Base-by-base conservation (phyloP, 2,329 filamentous ascomycete genomes). In the Fusarium sp. region DNA sequence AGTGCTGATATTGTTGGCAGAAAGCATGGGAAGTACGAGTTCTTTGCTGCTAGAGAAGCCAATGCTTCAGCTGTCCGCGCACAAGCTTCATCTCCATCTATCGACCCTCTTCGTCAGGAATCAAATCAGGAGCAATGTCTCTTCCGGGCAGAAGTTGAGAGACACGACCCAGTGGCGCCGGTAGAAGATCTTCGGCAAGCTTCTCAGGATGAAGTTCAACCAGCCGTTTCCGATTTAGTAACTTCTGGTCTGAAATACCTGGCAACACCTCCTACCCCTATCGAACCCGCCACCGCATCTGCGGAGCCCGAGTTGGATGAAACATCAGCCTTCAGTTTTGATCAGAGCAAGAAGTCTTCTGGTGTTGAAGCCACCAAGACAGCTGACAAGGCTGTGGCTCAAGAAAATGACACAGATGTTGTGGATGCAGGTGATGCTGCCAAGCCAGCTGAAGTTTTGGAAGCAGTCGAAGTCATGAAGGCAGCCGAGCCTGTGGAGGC, bases 31-130 rank as follows among this genome's bases (percentile, higher is more conserved):
- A 84, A 83, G 53, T 64, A 64, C 12, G 81, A 83, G 26, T 84
- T 74, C 54, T 84, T 84, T 54, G 74, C 73, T 6, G 82, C 83
- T 9, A 77, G 83, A 30, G 83, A 82, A 49, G 71, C 83, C 56
- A 80, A 77, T 44, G 55, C 48, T 42, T 17, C 17, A 27, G 20
- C 33, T 52, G 48, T 33, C 33, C 61, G 32, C 37, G 67, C 40
- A 40, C 32, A 41, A 35, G 55, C 45, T 37, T 44, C 12, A 13
- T 32, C 9, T 40, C 32, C n/a, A 37, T 26, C 20, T 20, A 58
- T n/a, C 18, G 52, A 37, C 32, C 20, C 30, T 4, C 54, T 37
- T n/a, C 20, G 18, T 23, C n/a, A 23, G 40, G 40, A 17, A 12
- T 35, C 46, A 30, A 44, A 42, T 41, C 56, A 40, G 12, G n/a